Percentiles rank a stretch among this genome's conserved stretches.
Evolutionary conservation across 106 monocot genomes (phyloP).

Genomic region (Phalaenopsis aphrodite): DNA sequence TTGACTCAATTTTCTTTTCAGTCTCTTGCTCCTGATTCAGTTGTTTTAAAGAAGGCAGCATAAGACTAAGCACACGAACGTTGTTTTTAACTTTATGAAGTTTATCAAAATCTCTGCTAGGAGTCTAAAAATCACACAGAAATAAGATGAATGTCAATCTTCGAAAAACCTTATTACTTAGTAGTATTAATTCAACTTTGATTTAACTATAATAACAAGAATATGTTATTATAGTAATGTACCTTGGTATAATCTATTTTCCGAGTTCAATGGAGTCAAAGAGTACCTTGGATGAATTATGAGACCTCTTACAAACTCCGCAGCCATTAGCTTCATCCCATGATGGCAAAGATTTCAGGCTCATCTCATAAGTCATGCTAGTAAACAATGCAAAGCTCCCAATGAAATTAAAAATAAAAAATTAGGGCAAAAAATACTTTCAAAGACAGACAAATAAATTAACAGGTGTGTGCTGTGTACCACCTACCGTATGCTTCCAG

Average conservation of each 20-base stretch:
- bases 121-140: not conserved
- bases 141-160: not conserved
- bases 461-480: not conserved
- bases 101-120: not conserved
- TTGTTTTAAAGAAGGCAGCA: slow-evolving; percentile 27
- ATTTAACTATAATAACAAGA: not conserved
- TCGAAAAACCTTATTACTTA: not conserved
- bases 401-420: not conserved
- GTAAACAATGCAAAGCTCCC: not conserved
- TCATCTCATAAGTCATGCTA: not conserved
- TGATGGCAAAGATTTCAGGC: not conserved
- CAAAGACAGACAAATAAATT: not conserved
- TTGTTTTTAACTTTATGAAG: slow-evolving; percentile 12
- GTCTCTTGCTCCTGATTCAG: slow-evolving; percentile 22
- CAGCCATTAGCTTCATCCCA: not conserved
- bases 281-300: not conserved
- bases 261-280: not conserved
- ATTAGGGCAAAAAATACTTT: not conserved
- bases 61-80: slow-evolving; percentile 10
- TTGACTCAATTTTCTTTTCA: slow-evolving; percentile 40
- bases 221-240: not conserved
- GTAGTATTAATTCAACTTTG: not conserved
- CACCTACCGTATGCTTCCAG: not conserved
- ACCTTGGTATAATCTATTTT: not conserved
- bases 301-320: not conserved